Percentiles rank a stretch among this genome's conserved stretches.
These are phyloP conservation scores for Raffaelea deltoideospora DNA, from an alignment of 2,329 filamentous ascomycete species.

Conservation along the genomic window DNA sequence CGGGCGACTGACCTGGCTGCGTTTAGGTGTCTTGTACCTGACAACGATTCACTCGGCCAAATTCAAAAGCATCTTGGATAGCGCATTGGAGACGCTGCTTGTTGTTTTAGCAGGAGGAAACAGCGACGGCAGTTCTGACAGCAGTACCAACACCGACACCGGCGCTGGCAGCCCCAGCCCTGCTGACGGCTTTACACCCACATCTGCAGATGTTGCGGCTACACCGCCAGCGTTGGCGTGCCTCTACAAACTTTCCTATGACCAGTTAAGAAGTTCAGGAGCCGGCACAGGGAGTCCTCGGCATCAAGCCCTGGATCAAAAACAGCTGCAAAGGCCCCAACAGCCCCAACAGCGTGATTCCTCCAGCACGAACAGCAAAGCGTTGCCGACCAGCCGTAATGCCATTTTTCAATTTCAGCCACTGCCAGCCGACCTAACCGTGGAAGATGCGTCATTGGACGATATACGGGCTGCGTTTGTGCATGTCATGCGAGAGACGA, in stretches of 20 bases:
- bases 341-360: background rate
- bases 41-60: constrained; percentile 21
- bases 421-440: constrained; percentile 49
- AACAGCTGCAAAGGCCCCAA: background rate
- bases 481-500: constrained; percentile 35
- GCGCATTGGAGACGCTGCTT: constrained; percentile 26
- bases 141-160: constrained; percentile 15
- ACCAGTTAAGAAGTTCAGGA: constrained; percentile 27
- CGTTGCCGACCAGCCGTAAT: constrained; percentile 1
- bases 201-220: background rate
- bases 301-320: background rate
- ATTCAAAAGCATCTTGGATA: constrained; percentile 23
- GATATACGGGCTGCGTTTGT: constrained; percentile 58
- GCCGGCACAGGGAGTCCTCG: constrained; percentile 8
- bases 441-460: constrained; percentile 56
- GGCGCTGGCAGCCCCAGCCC: background rate
- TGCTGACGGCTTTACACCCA: too few relatives aligned
- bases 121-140: too few relatives aligned
- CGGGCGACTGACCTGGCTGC: background rate
- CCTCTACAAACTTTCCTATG: constrained; percentile 40
- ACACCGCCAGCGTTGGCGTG: constrained; percentile 11
- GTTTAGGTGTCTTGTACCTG: constrained; percentile 22
- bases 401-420: constrained; percentile 39
- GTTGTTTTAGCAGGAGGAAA: too few relatives aligned
- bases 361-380: too few relatives aligned